Evolutionary conservation across 179 eudicot species (phyloP).

Genomic region (Silene noctiflora): DNA sequence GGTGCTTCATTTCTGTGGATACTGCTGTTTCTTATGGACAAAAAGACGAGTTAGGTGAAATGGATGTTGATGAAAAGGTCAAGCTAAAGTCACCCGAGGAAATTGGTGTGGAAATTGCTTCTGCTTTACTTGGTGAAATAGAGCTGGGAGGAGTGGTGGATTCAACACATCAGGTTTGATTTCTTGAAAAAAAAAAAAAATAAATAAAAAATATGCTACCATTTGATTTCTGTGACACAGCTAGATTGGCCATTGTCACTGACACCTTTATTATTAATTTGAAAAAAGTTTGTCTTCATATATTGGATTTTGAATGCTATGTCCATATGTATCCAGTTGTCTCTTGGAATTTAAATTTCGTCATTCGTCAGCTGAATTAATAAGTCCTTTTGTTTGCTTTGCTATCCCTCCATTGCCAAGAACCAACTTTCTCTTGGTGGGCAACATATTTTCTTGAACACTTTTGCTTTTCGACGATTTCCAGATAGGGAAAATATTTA

Average conservation of each 20-base stretch:
- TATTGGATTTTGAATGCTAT: too few relatives aligned
- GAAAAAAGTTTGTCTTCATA: too few relatives aligned
- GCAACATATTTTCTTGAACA: too few relatives aligned
- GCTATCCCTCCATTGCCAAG: not conserved
- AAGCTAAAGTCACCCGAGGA: conserved; percentile 56
- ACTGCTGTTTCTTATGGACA: conserved; percentile 56
- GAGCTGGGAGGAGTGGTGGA: conserved; percentile 92
- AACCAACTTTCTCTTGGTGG: not conserved
- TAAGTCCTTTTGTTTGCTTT: not conserved
- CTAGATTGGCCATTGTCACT: not conserved
- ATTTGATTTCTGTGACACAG: not conserved
- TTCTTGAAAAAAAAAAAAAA: not conserved
- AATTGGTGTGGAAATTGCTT: conserved; percentile 73
- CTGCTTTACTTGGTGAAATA: conserved; percentile 64
- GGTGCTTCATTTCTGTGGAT: conserved; percentile 80
- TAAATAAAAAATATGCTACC: too few relatives aligned
- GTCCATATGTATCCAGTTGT: too few relatives aligned
- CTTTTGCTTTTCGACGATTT: not conserved
- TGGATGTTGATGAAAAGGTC: conserved; percentile 47
- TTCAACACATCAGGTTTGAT: conserved; percentile 84
- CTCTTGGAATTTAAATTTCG: too few relatives aligned
- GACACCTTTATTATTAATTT: too few relatives aligned
- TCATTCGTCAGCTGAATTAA: too few relatives aligned
- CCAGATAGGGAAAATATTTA: not conserved
- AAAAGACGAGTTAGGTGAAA: conserved; percentile 45